A percentile compares a stretch with the other conserved stretches of the same genome.
Conservation (phyloP, 2,329 filamentous ascomycete genomes). For the Hymenoscyphus fraxineus region DNA sequence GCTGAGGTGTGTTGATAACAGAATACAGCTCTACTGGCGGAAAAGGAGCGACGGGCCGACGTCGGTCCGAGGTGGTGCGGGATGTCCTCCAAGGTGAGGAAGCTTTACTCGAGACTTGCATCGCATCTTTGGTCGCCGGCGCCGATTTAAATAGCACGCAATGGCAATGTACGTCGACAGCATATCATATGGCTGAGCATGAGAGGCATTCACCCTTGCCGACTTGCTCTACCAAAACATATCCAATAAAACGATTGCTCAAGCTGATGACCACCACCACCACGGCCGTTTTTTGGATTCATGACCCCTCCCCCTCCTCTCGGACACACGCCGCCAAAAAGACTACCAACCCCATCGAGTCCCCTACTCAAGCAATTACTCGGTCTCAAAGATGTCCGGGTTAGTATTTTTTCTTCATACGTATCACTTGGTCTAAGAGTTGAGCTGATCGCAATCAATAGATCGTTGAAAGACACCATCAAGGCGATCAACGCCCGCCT, state of each 20-base stretch:
- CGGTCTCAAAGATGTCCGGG: background rate
- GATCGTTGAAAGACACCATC: conserved; percentile 52
- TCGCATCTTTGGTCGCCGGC: background rate
- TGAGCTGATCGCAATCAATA: conserved; percentile 13
- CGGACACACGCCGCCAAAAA: background rate
- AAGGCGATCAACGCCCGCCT: conserved; percentile 54
- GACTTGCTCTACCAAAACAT: background rate
- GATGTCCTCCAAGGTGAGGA: background rate
- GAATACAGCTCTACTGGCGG: too few species aligned
- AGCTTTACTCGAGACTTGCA: background rate
- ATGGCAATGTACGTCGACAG: background rate
- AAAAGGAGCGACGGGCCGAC: too few species aligned
- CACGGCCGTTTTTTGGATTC: background rate
- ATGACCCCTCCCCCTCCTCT: conserved; percentile 2
- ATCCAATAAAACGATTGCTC: background rate
- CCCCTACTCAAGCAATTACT: background rate
- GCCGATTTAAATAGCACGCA: too few species aligned
- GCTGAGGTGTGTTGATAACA: too few species aligned
- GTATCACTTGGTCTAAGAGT: background rate
- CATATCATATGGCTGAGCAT: background rate
- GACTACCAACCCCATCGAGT: background rate
- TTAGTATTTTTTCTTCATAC: background rate
- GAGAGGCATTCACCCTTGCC: background rate
- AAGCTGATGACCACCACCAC: background rate
- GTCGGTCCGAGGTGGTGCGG: too few species aligned